Evolutionary conservation across 495 filamentous ascomycete species (phyloP), one percentile per base, ranked within the genome.

Genomic region (Friedmanniomyces simplex): DNA sequence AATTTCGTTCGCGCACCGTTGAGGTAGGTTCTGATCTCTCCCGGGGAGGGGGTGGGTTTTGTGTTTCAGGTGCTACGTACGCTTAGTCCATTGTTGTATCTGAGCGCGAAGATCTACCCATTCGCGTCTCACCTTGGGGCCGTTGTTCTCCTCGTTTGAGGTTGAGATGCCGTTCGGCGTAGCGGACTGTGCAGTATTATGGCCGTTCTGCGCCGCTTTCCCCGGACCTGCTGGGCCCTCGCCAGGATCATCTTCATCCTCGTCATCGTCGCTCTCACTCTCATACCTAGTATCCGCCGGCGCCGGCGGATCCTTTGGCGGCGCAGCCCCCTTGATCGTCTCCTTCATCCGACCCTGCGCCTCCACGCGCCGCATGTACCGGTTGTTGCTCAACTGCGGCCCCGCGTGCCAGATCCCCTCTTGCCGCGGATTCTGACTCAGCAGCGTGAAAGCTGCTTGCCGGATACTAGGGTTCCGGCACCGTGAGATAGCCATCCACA

Each of bases 371-470:
- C 54, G 48, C 59, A 54, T 49, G 28, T 62, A 54, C 36, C 48
- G 30, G 22, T 49, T 54, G 22, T 52, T 59, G 1, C 55, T 20
- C 18, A 63, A 20, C 34, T 52, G 50, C 30, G 60, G 60, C 25
- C 60, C 60, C 1, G 60, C 60, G 30, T 63, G 60, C 60, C 60
- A 63, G 10, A 63, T 63, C 13, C 60, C 60, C 34, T 63, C 60
- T 41, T 63, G 60, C 11, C 60, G 26, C 14, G 60, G 60, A 45
- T 63, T 63, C 56, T 63, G 60, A 3, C 49, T 54, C n/a, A 63
- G 46, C 11, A 63, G 30, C 28, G 60, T 59, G 43, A 63, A 63
- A 10, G 60, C 60, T 3, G 55, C 60, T 28, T 63, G 60, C 5
- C 60, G 55, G 24, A 63, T 63, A 34, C 51, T 51, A 18, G 60